phyloP scores from a whole-genome alignment of 352 stramenopile species.

The Hyaloperonospora brassicae region DNA sequence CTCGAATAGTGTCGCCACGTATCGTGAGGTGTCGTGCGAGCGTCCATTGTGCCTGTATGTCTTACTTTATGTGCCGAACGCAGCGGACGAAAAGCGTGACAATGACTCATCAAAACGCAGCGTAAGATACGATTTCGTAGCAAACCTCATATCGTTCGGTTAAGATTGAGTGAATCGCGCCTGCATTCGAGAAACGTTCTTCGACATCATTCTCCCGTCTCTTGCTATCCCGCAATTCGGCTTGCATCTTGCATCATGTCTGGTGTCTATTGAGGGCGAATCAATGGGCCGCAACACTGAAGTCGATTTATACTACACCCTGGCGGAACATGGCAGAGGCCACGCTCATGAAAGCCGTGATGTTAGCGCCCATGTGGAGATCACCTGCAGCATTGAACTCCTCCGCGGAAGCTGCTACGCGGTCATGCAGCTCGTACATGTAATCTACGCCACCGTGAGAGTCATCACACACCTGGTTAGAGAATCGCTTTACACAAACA shows the following conservation, averaged over 20 bases:
- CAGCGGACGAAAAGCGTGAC: no score
- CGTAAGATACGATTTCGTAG: neutral
- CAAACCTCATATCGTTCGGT: conserved; percentile 21
- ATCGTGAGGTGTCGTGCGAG: no score
- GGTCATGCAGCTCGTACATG: conserved; percentile 69
- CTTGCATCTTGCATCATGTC: conserved; percentile 3
- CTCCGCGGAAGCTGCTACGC: conserved; percentile 53
- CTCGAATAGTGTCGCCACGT: no score
- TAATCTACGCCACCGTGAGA: conserved; percentile 38
- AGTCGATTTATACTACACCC: conserved; percentile 88
- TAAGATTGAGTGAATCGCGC: conserved; percentile 14
- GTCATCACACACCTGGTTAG: conserved; percentile 9
- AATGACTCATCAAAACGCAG: no score
- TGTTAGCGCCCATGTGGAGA: conserved; percentile 89
- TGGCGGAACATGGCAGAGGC: conserved; percentile 95
- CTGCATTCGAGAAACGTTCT: conserved; percentile 4
- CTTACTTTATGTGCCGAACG: no score
- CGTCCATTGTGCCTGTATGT: no score
- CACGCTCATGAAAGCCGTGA: conserved; percentile 95
- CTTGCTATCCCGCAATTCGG: conserved; percentile 10
- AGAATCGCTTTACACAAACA: neutral
- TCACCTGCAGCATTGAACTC: conserved; percentile 76
- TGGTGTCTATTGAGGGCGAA: conserved; percentile 4
- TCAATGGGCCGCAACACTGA: neutral
- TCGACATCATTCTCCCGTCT: conserved; percentile 5